phyloP scores from a whole-genome alignment of 352 stramenopile species.

The Pseudoperonospora humuli region DNA sequence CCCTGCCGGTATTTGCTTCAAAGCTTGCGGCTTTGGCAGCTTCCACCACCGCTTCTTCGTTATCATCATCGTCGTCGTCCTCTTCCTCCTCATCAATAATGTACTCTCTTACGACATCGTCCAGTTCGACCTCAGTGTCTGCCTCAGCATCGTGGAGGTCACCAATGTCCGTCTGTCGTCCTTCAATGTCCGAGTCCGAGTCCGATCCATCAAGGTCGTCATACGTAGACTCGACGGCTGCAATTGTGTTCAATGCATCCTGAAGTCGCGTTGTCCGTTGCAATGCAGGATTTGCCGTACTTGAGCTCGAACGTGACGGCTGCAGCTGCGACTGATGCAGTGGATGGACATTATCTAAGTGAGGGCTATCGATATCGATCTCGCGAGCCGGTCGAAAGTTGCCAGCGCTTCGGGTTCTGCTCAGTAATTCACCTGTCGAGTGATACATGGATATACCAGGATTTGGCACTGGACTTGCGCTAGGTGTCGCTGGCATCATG shows the following conservation, averaged over 20 bases:
- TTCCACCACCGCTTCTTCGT: constrained; percentile 25
- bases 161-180: constrained; percentile 33
- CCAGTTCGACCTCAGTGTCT: constrained; percentile 20
- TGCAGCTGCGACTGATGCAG: constrained; percentile 11
- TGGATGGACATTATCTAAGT: constrained; percentile 8
- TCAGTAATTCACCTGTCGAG: constrained; percentile 28
- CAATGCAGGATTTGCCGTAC: constrained; percentile 15
- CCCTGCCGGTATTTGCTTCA: constrained; percentile 5
- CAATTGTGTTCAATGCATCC: constrained; percentile 39
- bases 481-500: constrained; percentile 5
- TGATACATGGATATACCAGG: constrained; percentile 30
- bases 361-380: constrained; percentile 34
- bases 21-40: constrained; percentile 15
- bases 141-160: constrained; percentile 44
- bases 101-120: constrained; percentile 23
- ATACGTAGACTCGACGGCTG: constrained; percentile 46
- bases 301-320: constrained; percentile 19
- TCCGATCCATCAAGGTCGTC: constrained; percentile 39
- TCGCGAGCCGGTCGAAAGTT: constrained; percentile 35
- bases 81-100: constrained; percentile 38
- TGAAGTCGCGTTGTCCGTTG: constrained; percentile 28
- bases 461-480: constrained; percentile 8
- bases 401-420: constrained; percentile 30
- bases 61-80: constrained; percentile 24
- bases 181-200: constrained; percentile 38